Evolutionary conservation across 106 monocot species (phyloP).

Genomic region (Alisma plantagoaquatica): DNA sequence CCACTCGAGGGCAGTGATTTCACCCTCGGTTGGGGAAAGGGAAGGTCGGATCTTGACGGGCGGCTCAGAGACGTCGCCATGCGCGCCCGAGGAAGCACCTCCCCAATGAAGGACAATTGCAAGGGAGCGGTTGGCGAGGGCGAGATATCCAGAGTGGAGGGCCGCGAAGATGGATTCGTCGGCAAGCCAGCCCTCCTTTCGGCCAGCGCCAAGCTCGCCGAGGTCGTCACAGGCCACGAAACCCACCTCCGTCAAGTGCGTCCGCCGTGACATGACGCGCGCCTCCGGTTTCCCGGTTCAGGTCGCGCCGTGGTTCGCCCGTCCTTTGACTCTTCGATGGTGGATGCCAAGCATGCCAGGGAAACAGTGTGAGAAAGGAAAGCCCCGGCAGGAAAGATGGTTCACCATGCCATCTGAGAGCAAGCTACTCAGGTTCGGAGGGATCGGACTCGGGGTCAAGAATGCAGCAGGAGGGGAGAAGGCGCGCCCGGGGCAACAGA

Average conservation of each 20-base stretch:
- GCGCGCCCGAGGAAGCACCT: conserved; percentile 13
- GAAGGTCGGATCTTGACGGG: conserved; percentile 42
- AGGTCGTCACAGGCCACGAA: conserved; percentile 57
- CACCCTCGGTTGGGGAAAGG: conserved; percentile 43
- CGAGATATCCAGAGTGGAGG: conserved; percentile 43
- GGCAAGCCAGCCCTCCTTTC: conserved; percentile 74
- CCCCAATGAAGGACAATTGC: conserved; percentile 29
- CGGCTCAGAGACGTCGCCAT: conserved; percentile 2
- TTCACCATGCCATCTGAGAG: no score
- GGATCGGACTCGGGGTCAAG: no score
- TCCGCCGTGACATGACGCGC: conserved; percentile 48
- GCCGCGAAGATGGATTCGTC: conserved; percentile 48
- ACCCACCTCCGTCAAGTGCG: conserved; percentile 51
- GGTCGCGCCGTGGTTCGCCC: no score
- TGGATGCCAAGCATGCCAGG: no score
- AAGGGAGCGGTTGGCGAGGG: conserved; percentile 36
- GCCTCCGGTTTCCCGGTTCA: no score
- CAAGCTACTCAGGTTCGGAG: no score
- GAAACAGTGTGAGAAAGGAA: no score
- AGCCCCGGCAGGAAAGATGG: no score
- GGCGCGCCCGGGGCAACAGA: no score
- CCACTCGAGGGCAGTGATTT: conserved; percentile 65
- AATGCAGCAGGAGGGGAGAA: no score
- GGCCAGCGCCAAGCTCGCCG: conserved; percentile 44
- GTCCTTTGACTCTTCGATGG: no score